Percentiles rank a stretch among this genome's conserved stretches.
Conservation (phyloP, 1,284 basidiomycete species). For the Agroathelia rolfsii region DNA sequence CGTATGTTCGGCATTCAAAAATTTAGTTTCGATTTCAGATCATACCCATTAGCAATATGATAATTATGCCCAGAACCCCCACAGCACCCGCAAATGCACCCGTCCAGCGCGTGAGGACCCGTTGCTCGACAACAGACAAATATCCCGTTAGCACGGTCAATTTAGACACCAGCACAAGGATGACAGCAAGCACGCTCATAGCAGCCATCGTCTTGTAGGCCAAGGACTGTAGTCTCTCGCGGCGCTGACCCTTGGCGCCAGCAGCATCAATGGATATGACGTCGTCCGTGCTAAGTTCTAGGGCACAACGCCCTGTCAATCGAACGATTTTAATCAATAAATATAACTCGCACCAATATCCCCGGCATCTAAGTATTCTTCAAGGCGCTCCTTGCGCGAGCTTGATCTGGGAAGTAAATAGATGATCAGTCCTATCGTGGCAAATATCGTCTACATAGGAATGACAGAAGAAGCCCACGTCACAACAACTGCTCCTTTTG, state of each 20-base stretch:
- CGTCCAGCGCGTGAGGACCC: conserved; percentile 7
- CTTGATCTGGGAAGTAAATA: conserved; percentile 32
- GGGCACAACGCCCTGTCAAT: conserved; percentile 3
- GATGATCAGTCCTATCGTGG: too few relatives aligned
- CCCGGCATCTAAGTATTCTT: conserved; percentile 44
- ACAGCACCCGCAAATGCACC: conserved; percentile 9
- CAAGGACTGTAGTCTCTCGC: too few relatives aligned
- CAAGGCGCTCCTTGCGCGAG: conserved; percentile 39
- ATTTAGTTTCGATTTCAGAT: too few relatives aligned
- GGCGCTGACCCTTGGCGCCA: conserved; percentile 22
- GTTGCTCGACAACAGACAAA: conserved; percentile 9
- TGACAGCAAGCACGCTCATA: background rate
- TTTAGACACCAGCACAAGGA: conserved; percentile 9
- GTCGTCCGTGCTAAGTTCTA: conserved; percentile 23
- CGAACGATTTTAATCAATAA: conserved; percentile 1
- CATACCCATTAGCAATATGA: too few relatives aligned
- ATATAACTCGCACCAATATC: conserved; percentile 31
- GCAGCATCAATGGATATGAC: conserved; percentile 35
- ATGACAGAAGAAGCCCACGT: conserved; percentile 33
- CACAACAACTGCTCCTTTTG: conserved; percentile 57
- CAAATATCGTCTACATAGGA: too few relatives aligned
- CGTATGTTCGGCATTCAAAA: too few relatives aligned
- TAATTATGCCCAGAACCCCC: too few relatives aligned
- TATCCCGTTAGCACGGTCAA: conserved; percentile 12
- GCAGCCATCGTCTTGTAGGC: background rate